Percentiles rank a stretch among this genome's conserved stretches.
phyloP scores from a whole-genome alignment of 2,329 filamentous ascomycete genomes.

The Epichloe hybrida region DNA sequence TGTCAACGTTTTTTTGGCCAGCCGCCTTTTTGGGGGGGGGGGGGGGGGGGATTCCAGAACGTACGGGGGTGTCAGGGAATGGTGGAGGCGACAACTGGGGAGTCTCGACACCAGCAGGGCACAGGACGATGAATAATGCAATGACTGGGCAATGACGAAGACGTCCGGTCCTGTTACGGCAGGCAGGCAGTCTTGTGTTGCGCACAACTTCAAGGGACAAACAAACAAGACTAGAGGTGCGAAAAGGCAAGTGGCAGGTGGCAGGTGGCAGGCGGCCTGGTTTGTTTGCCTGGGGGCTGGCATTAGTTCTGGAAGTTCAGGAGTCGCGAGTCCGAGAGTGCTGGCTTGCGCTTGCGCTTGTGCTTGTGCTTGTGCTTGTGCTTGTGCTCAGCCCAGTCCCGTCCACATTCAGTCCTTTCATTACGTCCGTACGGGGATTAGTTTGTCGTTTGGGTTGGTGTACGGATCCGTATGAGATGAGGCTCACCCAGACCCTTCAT shows the following conservation, averaged over 20 bases:
- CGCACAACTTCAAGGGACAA: background rate
- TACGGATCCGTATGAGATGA: no score
- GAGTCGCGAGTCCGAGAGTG: no score
- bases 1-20: constrained; percentile 18
- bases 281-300: background rate
- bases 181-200: no score
- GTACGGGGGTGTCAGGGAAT: constrained; percentile 5
- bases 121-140: background rate
- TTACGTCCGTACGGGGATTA: no score
- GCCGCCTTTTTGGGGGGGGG: constrained; percentile 16
- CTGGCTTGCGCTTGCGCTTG: no score
- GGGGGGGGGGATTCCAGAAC: constrained; percentile 7
- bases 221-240: background rate
- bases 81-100: background rate
- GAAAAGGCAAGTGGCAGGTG: background rate
- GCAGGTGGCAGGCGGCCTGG: background rate
- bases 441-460: background rate
- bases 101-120: background rate
- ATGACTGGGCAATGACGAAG: no score
- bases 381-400: background rate
- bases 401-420: background rate
- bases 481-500: no score
- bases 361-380: no score
- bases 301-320: background rate
- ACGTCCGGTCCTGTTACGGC: no score